Conservation (phyloP, 148 eudicot genomes). For the Rhododendron kiyosumense region DNA sequence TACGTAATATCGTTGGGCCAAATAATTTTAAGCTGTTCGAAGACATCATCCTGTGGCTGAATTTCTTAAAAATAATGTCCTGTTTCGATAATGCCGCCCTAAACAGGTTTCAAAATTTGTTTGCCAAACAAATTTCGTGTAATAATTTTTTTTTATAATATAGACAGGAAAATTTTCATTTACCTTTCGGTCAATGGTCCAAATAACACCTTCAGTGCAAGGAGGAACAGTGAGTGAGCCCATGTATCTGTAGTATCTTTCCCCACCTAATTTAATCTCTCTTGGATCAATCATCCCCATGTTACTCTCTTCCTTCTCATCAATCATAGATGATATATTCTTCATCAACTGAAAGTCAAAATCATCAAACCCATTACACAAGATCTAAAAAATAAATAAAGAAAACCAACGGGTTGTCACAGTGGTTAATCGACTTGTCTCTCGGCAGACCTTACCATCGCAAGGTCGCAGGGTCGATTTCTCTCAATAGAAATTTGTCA, state of each 20-base stretch:
- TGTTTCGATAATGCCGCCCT: neutral
- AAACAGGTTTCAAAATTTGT: neutral
- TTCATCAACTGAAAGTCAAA: conserved; percentile 34
- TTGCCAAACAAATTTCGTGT: neutral
- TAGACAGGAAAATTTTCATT: neutral
- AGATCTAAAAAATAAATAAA: neutral
- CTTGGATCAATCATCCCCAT: conserved; percentile 45
- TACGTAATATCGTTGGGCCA: neutral
- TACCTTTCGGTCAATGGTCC: conserved; percentile 55
- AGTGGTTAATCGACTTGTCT: neutral
- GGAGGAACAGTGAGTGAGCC: conserved; percentile 85
- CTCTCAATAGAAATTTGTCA: too few relatives aligned
- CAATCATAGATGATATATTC: conserved; percentile 31
- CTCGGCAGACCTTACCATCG: too few relatives aligned
- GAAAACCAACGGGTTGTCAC: neutral
- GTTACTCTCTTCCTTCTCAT: conserved; percentile 18
- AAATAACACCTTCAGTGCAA: conserved; percentile 73
- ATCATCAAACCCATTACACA: neutral
- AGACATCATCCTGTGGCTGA: neutral
- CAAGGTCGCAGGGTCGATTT: neutral
- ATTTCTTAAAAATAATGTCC: too few relatives aligned
- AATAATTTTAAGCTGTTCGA: neutral
- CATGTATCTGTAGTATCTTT: conserved; percentile 42
- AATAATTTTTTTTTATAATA: neutral
- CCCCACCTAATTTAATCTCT: conserved; percentile 24